Base-by-base conservation (phyloP, 768 basidiomycete genomes). In the Leucogyrophana mollusca region DNA sequence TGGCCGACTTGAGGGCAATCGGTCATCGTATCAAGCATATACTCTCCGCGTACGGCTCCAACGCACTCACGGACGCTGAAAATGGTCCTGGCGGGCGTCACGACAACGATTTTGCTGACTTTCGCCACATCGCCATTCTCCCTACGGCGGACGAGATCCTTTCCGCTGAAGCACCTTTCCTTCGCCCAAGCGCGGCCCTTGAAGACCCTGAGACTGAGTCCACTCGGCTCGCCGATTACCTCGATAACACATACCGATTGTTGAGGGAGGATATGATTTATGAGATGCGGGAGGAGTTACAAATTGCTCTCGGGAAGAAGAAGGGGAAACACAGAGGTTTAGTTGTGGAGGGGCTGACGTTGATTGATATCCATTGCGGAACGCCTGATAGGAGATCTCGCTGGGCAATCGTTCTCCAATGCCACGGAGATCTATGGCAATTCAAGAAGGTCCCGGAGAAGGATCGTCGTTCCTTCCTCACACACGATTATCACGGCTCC, bases 231-330 rank as follows among this genome's bases (percentile, higher is more conserved):
- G 66, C 74, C 1, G 67, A 74, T 9, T 74, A 85, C 49, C 68
- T 85, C 4, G 85, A 87, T 50, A 83, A 83, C 40, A 81, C 82
- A 41, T 87, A 82, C 57, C 75, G 85, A 8, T 67, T 87, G 14
- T 58, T 84, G 9, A 64, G 85, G 7, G 84, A 85, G 52, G 83
- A 82, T 40, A 80, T 83, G 78, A 43, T 84, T 3, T 65, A 72
- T 46, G 78, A 82, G 47, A 69, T 84, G 40, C 70, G 70, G 18
- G 82, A 85, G 9, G 81, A 83, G 50, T 53, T 83, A 9, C 70
- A 73, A 47, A 65, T 75, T 9, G 68, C 62, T 2, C 52, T 68
- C 1, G 56, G 58, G 6, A 57, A 69, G 58, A 70, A 74, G 53
- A 72, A 73, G 49, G 72, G 73, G 0, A 51, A 59, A 11, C 61